A percentile compares a stretch with the other conserved stretches of the same genome.
Conservation (phyloP, 1,284 basidiomycete species). For the Hemileia vastatrix region DNA sequence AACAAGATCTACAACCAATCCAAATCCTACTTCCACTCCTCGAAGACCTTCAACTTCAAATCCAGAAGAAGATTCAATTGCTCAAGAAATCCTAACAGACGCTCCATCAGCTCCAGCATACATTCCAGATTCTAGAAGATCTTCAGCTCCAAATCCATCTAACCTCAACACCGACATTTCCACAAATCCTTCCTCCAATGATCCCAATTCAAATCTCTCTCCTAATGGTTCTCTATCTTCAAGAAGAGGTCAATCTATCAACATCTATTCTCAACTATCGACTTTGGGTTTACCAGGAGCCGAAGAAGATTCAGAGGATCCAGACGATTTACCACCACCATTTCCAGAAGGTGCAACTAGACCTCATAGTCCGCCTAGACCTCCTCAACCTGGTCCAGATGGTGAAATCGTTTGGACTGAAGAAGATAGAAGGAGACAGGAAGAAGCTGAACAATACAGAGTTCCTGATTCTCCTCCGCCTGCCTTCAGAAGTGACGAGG, state of each 20-base stretch:
- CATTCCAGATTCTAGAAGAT: background rate
- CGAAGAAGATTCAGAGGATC: slow-evolving; percentile 25
- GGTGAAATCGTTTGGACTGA: background rate
- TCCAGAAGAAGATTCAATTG: background rate
- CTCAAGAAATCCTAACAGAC: background rate
- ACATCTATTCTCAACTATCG: slow-evolving; percentile 31
- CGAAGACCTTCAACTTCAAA: background rate
- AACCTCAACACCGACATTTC: background rate
- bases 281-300: slow-evolving; percentile 2
- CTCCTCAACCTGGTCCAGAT: slow-evolving; percentile 19
- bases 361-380: slow-evolving; percentile 26
- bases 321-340: slow-evolving; percentile 31
- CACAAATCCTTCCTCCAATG: background rate
- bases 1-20: background rate
- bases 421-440: background rate
- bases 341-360: slow-evolving; percentile 30
- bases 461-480: slow-evolving; percentile 34
- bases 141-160: background rate
- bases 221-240: slow-evolving; percentile 23
- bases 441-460: slow-evolving; percentile 8
- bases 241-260: slow-evolving; percentile 23
- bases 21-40: background rate
- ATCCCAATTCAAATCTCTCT: background rate
- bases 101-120: background rate
- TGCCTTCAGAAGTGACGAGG: slow-evolving; percentile 30